Evolutionary conservation across 164 flowering plant genomes (phyloP).

Genomic region (Cinnamomum chago): DNA sequence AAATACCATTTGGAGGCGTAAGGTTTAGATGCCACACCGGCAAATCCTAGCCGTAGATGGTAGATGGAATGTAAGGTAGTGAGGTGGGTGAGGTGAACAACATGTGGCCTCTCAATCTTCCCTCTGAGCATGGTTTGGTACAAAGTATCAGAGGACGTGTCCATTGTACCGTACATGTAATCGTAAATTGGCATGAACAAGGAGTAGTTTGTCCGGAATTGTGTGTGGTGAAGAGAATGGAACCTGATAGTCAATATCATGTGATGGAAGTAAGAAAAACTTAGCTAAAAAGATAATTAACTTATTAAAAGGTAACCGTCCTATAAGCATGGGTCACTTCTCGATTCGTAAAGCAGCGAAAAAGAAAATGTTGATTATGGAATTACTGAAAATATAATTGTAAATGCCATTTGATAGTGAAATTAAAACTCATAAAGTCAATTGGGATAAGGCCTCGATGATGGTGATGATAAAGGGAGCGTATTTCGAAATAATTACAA

Average conservation of each 20-base stretch:
- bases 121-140: slow-evolving; percentile 39
- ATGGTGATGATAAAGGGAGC: too few relatives aligned
- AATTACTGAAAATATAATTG: too few relatives aligned
- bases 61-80: slow-evolving; percentile 67
- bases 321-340: too few relatives aligned
- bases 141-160: slow-evolving; percentile 42
- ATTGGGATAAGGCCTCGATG: too few relatives aligned
- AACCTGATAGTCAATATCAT: slow-evolving; percentile 22
- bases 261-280: too few relatives aligned
- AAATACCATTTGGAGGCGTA: slow-evolving; percentile 56
- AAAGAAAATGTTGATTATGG: too few relatives aligned
- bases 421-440: too few relatives aligned
- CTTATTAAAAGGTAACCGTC: too few relatives aligned
- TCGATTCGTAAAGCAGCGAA: too few relatives aligned
- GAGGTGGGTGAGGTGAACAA: slow-evolving; percentile 66
- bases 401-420: too few relatives aligned
- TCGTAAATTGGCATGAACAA: slow-evolving; percentile 61
- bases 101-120: slow-evolving; percentile 39
- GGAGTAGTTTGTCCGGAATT: slow-evolving; percentile 47
- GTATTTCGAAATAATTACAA: too few relatives aligned
- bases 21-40: slow-evolving; percentile 56
- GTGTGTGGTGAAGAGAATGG: slow-evolving; percentile 57
- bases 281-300: too few relatives aligned
- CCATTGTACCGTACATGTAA: slow-evolving; percentile 54
- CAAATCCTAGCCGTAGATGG: slow-evolving; percentile 56